These are phyloP conservation scores for Fusarium continuum DNA, from an alignment of 2,329 filamentous ascomycete genomes.

Conservation along the genomic window DNA sequence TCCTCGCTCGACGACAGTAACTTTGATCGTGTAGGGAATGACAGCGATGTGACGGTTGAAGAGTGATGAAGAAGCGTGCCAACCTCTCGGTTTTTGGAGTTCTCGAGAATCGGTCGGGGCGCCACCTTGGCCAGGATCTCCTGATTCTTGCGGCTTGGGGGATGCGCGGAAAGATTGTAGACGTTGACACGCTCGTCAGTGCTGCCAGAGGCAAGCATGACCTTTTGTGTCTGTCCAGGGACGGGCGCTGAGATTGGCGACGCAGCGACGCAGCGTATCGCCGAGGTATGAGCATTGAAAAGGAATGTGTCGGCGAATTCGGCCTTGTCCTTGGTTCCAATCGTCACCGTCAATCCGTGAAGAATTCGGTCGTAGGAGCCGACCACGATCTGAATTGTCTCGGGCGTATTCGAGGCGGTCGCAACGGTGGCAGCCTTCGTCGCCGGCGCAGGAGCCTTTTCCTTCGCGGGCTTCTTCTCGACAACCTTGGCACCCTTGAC, in stretches of 20 bases:
- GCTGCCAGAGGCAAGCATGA: slow-evolving; percentile 89
- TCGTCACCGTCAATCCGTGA: slow-evolving; percentile 85
- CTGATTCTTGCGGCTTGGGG: slow-evolving; percentile 64
- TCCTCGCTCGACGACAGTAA: slow-evolving; percentile 90
- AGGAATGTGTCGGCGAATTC: slow-evolving; percentile 92
- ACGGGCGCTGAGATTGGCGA: slow-evolving; percentile 75
- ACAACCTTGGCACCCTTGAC: slow-evolving; percentile 26
- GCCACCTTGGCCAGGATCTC: slow-evolving; percentile 73
- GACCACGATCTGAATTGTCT: slow-evolving; percentile 86
- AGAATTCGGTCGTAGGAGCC: slow-evolving; percentile 95
- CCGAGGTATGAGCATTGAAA: slow-evolving; percentile 91
- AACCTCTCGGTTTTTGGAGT: slow-evolving; percentile 86
- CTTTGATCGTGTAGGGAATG: slow-evolving; percentile 87
- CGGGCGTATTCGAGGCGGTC: slow-evolving; percentile 40
- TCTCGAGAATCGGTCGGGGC: slow-evolving; percentile 80
- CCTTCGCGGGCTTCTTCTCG: slow-evolving; percentile 27
- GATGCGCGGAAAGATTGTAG: slow-evolving; percentile 83
- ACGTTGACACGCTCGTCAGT: slow-evolving; percentile 96
- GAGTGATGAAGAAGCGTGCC: slow-evolving; percentile 88
- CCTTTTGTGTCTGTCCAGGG: slow-evolving; percentile 75
- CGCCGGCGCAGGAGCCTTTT: slow-evolving; percentile 34
- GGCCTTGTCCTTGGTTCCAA: slow-evolving; percentile 58
- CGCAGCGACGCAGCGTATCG: slow-evolving; percentile 87
- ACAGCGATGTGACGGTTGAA: slow-evolving; percentile 79
- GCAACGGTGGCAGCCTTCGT: slow-evolving; percentile 30